Evolutionary conservation across 2,329 filamentous ascomycete species (phyloP), one percentile per base, ranked within the genome.

Genomic region (Epichloe festucae): DNA sequence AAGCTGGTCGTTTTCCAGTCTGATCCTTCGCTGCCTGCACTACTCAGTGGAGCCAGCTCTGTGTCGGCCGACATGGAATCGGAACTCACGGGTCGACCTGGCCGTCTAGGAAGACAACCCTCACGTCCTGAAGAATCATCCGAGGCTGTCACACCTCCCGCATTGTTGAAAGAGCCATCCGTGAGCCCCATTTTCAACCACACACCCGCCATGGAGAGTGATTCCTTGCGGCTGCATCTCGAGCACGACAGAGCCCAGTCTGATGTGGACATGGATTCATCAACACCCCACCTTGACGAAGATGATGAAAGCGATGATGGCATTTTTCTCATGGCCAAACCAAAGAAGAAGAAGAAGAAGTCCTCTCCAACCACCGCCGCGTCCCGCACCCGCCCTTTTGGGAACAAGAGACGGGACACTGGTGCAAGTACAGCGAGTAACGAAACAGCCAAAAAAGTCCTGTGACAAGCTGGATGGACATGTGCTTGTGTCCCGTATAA

Each of bases 1-100:
- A 68, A 72, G 8, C 74, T 76, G 58, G 59, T 75, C 15, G 70
- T 69, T 3, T 82, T 81, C 62, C 78, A 77, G 51, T 84, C 80
- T 3, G 80, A 84, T 49, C 80, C 79, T 0, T 84, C 81, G 5
- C 65, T 84, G 3, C 81, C 81, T 11, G 79, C 80, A 6, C 67
- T 84, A 7, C 69, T 84, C 11, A 84, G 80, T 52, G 78, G 80
- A 11, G 78, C 79, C 8, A 82, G 79, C 59, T 84, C 81, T 2
- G 73, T 83, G 10, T 84, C 79, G 14, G 78, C 77, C 1, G 81
- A 83, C 57, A 68, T 76, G 21, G 81, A 84, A 55, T 77, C 74
- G 1, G 81, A 84, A 47, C 77, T 81, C 6, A 34, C 42, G 17
- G 47, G 48, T 15, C 41, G 49, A 27, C 12, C 45, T 7, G 49